Base-by-base conservation (phyloP, 495 filamentous ascomycete species). In the Astrocystis sublimbata region DNA sequence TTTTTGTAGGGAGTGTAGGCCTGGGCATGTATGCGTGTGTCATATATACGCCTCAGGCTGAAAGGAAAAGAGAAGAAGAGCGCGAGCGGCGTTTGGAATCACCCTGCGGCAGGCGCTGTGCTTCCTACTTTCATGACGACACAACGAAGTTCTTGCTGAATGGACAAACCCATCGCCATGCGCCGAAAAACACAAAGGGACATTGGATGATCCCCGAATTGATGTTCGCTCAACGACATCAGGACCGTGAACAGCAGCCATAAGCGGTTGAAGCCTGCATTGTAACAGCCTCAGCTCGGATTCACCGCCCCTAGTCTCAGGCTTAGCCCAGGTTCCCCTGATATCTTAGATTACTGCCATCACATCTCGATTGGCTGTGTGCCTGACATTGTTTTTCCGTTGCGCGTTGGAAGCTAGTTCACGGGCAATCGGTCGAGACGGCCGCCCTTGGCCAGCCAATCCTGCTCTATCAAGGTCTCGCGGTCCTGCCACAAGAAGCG, bases 401-500 rank as follows among this genome's bases (percentile, higher is more conserved):
- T n/a, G n/a, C n/a, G n/a, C n/a, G n/a, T n/a, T n/a, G n/a, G n/a
- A n/a, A n/a, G n/a, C 61, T 71, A 78, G 62, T 70, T 74, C 31
- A 61, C 38, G 9, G 92, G 93, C 31, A 97, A 78, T 64, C 85
- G 86, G 45, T 78, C 81, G 68, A 89, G 76, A 56, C 88, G 85
- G 10, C 86, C 90, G 71, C 87, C 86, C 35, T 85, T 67, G 65
- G 81, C 80, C 59, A 93, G 80, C 85, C 89, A 92, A 53, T 90
- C 86, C 35, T 84, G 78, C 67, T 89, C 84, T 68, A 98, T 82
- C 60, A 98, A 75, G 50, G 84, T 77, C 64, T 94, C 89, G 17
- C 86, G 84, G 46, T 87, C 85, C 6, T 79, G 77, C 69, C 91
- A 92, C 45, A 98, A 82, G 68, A 89, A 85, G 70, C 94, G 93